A percentile compares a stretch with the other conserved stretches of the same genome.
Conservation (phyloP, 2,329 filamentous ascomycete genomes). For the Akanthomyces dipterigenus region DNA sequence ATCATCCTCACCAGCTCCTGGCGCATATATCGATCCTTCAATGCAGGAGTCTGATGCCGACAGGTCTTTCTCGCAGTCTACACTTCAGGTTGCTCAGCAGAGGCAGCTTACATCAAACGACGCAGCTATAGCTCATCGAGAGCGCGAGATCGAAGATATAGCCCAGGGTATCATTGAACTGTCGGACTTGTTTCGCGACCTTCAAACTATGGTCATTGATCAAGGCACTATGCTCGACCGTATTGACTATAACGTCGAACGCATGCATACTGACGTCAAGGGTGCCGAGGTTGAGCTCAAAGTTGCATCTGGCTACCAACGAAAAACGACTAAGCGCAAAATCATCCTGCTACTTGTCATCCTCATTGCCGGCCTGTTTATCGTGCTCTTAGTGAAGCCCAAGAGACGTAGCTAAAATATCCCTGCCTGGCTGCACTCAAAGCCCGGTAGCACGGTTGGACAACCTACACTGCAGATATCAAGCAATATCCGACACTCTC, state of each 20-base stretch:
- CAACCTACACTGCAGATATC: neutral
- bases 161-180: slow-evolving; percentile 97
- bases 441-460: neutral
- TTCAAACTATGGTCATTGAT: slow-evolving; percentile 92
- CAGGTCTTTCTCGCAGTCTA: slow-evolving; percentile 82
- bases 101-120: slow-evolving; percentile 69
- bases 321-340: slow-evolving; percentile 81
- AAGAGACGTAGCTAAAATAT: slow-evolving; percentile 39
- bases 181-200: slow-evolving; percentile 90
- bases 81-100: slow-evolving; percentile 72
- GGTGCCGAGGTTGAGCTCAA: slow-evolving; percentile 87
- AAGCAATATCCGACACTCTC: neutral
- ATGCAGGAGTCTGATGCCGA: slow-evolving; percentile 91
- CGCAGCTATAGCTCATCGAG: slow-evolving; percentile 78
- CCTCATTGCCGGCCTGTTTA: slow-evolving; percentile 79
- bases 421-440: neutral
- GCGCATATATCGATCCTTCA: slow-evolving; percentile 72
- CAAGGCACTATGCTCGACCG: slow-evolving; percentile 87
- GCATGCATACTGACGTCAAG: slow-evolving; percentile 90
- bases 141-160: slow-evolving; percentile 95
- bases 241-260: slow-evolving; percentile 97
- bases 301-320: slow-evolving; percentile 83
- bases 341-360: slow-evolving; percentile 84
- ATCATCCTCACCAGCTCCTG: slow-evolving; percentile 41
- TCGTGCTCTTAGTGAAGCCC: slow-evolving; percentile 74